A percentile compares a stretch with the other conserved stretches of the same genome.
Conservation (phyloP, 495 filamentous ascomycete genomes). For the Tetracladium marchalianum region DNA sequence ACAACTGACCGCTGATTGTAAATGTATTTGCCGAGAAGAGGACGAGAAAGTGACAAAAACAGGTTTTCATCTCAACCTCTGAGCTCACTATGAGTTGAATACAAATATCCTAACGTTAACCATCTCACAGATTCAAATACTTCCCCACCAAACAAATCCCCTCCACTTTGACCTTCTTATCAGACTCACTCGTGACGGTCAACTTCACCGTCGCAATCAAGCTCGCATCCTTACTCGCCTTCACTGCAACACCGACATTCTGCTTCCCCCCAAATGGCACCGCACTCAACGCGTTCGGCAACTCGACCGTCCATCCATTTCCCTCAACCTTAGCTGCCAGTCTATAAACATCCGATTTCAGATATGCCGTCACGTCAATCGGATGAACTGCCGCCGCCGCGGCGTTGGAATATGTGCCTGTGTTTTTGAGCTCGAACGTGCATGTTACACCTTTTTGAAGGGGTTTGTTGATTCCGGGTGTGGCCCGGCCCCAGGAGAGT, state of each 20-base stretch:
- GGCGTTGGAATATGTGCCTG: conserved; percentile 12
- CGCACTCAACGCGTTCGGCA: conserved; percentile 25
- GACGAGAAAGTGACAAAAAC: no score
- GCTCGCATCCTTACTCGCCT: conserved; percentile 14
- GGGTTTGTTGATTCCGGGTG: conserved; percentile 10
- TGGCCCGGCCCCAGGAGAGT: conserved; percentile 17
- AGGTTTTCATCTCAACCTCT: no score
- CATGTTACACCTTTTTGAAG: conserved; percentile 19
- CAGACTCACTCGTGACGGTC: conserved; percentile 29
- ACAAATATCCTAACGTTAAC: no score
- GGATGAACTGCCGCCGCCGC: conserved; percentile 17
- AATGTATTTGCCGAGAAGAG: no score
- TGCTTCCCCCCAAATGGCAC: conserved; percentile 18
- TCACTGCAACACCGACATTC: conserved; percentile 25
- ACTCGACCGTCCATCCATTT: conserved; percentile 26
- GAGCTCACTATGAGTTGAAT: no score
- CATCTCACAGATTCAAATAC: no score
- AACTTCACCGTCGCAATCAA: conserved; percentile 21
- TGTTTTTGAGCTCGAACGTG: conserved; percentile 26
- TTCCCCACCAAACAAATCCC: not conserved
- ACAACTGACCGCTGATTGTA: no score
- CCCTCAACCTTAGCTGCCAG: conserved; percentile 22
- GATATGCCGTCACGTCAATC: conserved; percentile 10
- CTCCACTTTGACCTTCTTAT: conserved; percentile 17
- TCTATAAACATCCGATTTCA: no score